These are phyloP conservation scores for Colletotrichum musae DNA, from an alignment of 2,329 filamentous ascomycete species.

Conservation along the genomic window DNA sequence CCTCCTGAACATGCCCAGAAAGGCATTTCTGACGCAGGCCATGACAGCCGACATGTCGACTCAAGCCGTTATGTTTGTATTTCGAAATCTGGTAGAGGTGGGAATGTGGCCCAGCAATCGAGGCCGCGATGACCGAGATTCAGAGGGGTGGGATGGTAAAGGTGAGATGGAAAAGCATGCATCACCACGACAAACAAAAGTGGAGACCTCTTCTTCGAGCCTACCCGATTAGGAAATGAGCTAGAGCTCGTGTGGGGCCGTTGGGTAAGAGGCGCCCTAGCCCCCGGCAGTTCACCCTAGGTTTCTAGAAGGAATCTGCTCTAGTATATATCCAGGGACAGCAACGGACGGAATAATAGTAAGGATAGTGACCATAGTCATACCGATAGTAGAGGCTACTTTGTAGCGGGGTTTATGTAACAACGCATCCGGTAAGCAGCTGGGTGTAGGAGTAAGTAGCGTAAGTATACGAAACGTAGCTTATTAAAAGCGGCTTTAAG, in stretches of 20 bases:
- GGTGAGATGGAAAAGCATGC: conserved; percentile 1
- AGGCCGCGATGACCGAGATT: neutral
- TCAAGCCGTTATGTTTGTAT: neutral
- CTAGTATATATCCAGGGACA: too few relatives aligned
- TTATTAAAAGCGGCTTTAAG: too few relatives aligned
- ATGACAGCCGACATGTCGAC: conserved; percentile 14
- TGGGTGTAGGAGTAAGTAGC: too few relatives aligned
- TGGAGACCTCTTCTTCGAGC: neutral
- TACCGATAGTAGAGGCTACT: too few relatives aligned
- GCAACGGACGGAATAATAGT: too few relatives aligned
- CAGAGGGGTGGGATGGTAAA: neutral
- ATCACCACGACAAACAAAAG: neutral
- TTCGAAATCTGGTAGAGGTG: too few relatives aligned
- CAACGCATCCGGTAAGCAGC: too few relatives aligned
- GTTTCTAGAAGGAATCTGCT: too few relatives aligned
- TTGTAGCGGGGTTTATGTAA: too few relatives aligned
- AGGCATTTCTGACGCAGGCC: conserved; percentile 1
- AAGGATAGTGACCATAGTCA: too few relatives aligned
- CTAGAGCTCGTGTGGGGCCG: conserved; percentile 29
- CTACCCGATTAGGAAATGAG: conserved; percentile 29
- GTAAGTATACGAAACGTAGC: too few relatives aligned
- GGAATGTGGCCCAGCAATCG: neutral
- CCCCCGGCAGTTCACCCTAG: neutral
- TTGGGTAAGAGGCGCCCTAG: neutral
- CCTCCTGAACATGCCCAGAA: conserved; percentile 8